Conservation (phyloP, 2,329 filamentous ascomycete species). For the Fusarium subtropicale region DNA sequence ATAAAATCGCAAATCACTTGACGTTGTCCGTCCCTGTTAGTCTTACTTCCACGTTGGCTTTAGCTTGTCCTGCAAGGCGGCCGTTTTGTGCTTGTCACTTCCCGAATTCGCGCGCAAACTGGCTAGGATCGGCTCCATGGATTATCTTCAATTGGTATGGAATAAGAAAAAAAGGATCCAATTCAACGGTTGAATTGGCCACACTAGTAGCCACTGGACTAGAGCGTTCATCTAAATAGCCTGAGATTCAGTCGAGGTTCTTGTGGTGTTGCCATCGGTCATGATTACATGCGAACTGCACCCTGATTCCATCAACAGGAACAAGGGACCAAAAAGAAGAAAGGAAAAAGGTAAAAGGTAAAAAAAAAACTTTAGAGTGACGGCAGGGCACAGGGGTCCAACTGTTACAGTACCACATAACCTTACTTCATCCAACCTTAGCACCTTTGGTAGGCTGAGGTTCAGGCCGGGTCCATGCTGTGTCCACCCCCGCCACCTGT, state of each 20-base stretch:
- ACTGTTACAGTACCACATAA: conserved; percentile 8
- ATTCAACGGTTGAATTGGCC: conserved; percentile 24
- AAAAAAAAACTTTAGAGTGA: conserved; percentile 22
- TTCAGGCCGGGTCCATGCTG: conserved; percentile 32
- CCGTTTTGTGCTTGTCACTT: conserved; percentile 30
- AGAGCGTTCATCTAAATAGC: background rate
- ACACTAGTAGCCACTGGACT: conserved; percentile 9
- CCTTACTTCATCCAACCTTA: conserved; percentile 20
- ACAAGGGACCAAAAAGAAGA: background rate
- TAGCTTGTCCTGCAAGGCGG: conserved; percentile 41
- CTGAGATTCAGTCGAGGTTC: background rate
- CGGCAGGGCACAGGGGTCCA: conserved; percentile 33
- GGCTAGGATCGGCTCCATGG: conserved; percentile 21
- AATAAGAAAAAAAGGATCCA: conserved; percentile 8
- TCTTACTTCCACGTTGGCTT: conserved; percentile 42
- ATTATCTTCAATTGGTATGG: conserved; percentile 3
- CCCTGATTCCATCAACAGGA: conserved; percentile 3
- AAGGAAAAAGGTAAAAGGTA: background rate
- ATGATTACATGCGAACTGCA: conserved; percentile 2
- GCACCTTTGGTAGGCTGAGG: background rate
- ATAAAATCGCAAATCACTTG: conserved; percentile 11
- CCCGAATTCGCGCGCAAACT: conserved; percentile 22
- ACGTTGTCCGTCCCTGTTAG: conserved; percentile 3
- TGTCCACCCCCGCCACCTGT: conserved; percentile 49
- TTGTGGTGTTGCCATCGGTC: background rate